Evolutionary conservation across 164 flowering plant species (phyloP), one percentile per base, ranked within the genome.

Genomic region (Sedum album): DNA sequence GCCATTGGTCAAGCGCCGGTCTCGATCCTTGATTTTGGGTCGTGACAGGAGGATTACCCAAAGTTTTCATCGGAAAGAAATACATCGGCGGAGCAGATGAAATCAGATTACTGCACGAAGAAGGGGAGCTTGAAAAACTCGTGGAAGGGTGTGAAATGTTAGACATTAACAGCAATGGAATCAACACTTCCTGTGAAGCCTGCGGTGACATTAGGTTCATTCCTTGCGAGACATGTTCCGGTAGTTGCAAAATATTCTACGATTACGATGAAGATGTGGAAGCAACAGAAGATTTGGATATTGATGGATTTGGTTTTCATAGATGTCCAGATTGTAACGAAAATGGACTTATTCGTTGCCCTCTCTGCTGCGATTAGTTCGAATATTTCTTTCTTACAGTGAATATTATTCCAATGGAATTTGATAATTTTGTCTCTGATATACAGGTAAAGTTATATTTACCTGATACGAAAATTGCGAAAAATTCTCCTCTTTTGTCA

Each of bases 161-260:
- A 39, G 86, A 82, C n/a, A 84, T 74, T 35, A 78, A 53, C 30
- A 67, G 25, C 11, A 69, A 60, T 31, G 69, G 70, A 28, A 67
- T 71, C 44, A 70, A 75, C 44, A 68, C 78, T 17, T 82, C 68
- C 11, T 94, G 97, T 74, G 93, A 83, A 65, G 83, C 81, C 1
- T 94, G 99, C 76, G 94, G 96, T 31, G 96, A 90, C 74, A 68
- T 90, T 18, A 80, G 96, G 79, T 94, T 94, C 74, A 78, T 94
- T 68, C 90, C 87, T 0, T 94, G 99, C 65, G 88, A 86, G 67
- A 85, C 82, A 10, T 94, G 99, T 69, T 82, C 81, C 4, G 99
- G 99, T 44, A 94, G 99, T 70, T 87, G 99, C 73, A 94, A 91
- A 69, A 71, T 94, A 1, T 91, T 76, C 60, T 76, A 73, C 21